Base-by-base conservation (phyloP, 2,329 filamentous ascomycete species). In the Cytospora piceicola region DNA sequence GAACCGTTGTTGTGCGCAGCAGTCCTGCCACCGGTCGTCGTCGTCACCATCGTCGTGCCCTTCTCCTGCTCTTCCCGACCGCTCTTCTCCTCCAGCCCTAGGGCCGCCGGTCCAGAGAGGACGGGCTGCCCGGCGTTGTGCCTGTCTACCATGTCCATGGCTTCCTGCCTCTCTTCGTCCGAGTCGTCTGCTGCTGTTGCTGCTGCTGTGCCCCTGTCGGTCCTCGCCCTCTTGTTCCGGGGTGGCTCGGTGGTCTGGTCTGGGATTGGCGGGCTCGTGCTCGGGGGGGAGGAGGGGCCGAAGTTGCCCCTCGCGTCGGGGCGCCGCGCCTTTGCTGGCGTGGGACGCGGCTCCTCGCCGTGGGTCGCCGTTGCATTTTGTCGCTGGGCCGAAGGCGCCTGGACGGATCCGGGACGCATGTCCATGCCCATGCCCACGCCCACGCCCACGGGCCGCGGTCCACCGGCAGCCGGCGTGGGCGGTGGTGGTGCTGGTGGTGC, bases 141-240 rank as follows among this genome's bases (percentile, higher is more conserved):
- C 27, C 52, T 49, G n/a, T 65, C 58, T 32, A 65, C 39, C 63
- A 65, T 65, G 3, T 65, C 58, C 58, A 61, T 65, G 9, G 52
- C 58, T 27, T 58, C 52, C 32, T 51, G 51, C 51, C 58, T 61
- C 52, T 61, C 58, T 51, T 57, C 58, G n/a, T 39, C 58, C n/a
- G 30, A 42, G 11, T 24, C 49, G 22, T 56, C 39, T 14, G 22
- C 46, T 51, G 9, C 32, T 36, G 32, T 2, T 36, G 32, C 32
- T 36, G 32, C 6, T 32, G 32, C 32, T 36, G n/a, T n/a, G 11
- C 46, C 22, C 3, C 20, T 49, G 9, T 49, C 46, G 9, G n/a
- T 52, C 27, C 51, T 46, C 32, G 75, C 75, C 39, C 76, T 73
- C 17, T 51, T 20, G 9, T 27, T 57, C 24, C 30, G 53, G 6